Evolutionary conservation across 768 basidiomycete genomes (phyloP).

Genomic region (Termitomyces sp.): DNA sequence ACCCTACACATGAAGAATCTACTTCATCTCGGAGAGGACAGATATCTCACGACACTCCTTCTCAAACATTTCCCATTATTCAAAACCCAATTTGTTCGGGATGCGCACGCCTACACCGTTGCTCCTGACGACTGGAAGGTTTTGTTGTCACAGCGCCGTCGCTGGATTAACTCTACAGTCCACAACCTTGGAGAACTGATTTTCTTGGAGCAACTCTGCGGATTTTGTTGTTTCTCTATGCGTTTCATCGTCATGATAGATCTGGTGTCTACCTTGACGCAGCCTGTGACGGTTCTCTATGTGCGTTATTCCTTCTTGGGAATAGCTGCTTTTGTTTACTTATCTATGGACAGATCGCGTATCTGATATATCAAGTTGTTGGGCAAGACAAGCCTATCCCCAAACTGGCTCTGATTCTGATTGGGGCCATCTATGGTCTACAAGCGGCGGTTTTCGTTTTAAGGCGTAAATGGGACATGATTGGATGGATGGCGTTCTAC

Average conservation of each 20-base stretch:
- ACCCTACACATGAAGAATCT: conserved; percentile 99
- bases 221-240: conserved; percentile 99
- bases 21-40: conserved; percentile 97
- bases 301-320: conserved; percentile 31
- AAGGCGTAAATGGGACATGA: conserved; percentile 97
- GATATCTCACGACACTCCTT: conserved; percentile 92
- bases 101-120: conserved; percentile 91
- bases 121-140: conserved; percentile 96
- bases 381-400: conserved; percentile 67
- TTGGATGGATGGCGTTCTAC: conserved; percentile 97
- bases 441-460: conserved; percentile 90
- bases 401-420: conserved; percentile 81
- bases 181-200: conserved; percentile 94
- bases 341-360: conserved; percentile 57
- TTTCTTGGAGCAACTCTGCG: conserved; percentile 87
- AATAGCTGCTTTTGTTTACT: conserved; percentile 4
- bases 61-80: conserved; percentile 92
- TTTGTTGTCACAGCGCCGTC: conserved; percentile 90
- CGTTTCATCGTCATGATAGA: conserved; percentile 98
- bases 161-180: conserved; percentile 99
- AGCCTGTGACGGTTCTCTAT: conserved; percentile 85
- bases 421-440: conserved; percentile 90
- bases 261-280: conserved; percentile 78
- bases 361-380: conserved; percentile 78
- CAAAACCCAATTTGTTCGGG: conserved; percentile 95